Percentiles rank a stretch among this genome's conserved stretches.
These are phyloP conservation scores for Boletus fagicola DNA, from an alignment of 768 basidiomycete genomes.

Conservation along the genomic window DNA sequence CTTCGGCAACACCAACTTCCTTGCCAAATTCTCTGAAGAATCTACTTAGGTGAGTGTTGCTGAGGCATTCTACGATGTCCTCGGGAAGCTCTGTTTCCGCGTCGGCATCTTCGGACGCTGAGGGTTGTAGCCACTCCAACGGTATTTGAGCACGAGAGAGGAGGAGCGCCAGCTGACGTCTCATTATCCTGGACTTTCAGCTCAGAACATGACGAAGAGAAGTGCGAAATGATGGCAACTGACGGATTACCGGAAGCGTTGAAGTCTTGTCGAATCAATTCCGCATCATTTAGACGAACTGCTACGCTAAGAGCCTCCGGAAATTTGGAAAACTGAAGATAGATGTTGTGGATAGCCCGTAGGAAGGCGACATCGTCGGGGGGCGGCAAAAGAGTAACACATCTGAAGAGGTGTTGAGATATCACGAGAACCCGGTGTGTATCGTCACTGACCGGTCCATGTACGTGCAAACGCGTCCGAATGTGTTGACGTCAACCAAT, in stretches of 20 bases:
- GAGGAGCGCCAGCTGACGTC: conserved; percentile 90
- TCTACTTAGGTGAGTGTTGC: conserved; percentile 78
- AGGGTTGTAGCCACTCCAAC: conserved; percentile 79
- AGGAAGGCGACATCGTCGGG: conserved; percentile 93
- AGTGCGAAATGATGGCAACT: conserved; percentile 29
- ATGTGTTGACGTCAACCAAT: conserved; percentile 86
- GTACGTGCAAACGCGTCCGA: conserved; percentile 86
- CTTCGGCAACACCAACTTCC: conserved; percentile 84
- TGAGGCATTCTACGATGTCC: conserved; percentile 81
- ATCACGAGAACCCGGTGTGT: neutral
- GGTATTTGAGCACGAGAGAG: conserved; percentile 92
- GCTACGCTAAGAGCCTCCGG: conserved; percentile 89
- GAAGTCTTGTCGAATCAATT: conserved; percentile 84
- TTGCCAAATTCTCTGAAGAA: conserved; percentile 92
- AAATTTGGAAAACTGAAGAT: conserved; percentile 81
- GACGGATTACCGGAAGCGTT: conserved; percentile 85
- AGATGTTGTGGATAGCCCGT: conserved; percentile 83
- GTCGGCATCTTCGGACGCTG: conserved; percentile 47
- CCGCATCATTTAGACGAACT: conserved; percentile 77
- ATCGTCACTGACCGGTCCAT: conserved; percentile 75
- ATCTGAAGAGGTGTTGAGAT: conserved; percentile 42
- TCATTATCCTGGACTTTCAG: conserved; percentile 64
- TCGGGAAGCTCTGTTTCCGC: conserved; percentile 70
- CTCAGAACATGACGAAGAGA: neutral
- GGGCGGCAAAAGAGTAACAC: conserved; percentile 85